Base-by-base conservation (phyloP, 768 basidiomycete genomes). In the Suillus subalutaceus region DNA sequence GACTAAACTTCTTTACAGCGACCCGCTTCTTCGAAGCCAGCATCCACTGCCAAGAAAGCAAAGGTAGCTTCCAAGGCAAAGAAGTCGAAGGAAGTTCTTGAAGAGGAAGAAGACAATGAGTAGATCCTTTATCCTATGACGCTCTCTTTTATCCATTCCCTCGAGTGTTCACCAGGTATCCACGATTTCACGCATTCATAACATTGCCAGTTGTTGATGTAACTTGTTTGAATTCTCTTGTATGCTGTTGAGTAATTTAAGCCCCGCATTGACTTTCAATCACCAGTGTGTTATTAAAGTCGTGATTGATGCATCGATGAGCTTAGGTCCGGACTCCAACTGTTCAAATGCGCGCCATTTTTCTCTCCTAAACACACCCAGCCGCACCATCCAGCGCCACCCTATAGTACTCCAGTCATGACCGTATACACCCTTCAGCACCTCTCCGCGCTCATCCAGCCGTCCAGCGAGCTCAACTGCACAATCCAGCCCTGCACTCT, bases 41-140 rank as follows among this genome's bases (percentile, higher is more conserved):
- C 83, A 30, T 78, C 84, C 3, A 69, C 76, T 20, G 77, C 81
- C 43, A 88, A 86, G 70, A 79, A 77, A 63, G 50, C 72, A 3
- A 78, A 65, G 64, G 68, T 73, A n/a, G 26, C 73, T 38, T 71
- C 77, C 41, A 72, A 79, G 52, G 65, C 64, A 40, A 79, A 78
- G 73, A 80, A 79, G 79, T 80, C 80, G 67, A 85, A 85, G 72
- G 84, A 78, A 67, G 72, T 77, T 32, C 71, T 84, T 23, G 84
- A 85, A 62, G 84, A 85, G 15, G 81, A 81, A 8, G 78, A 80
- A 43, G 82, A 68, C 7, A 77, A 77, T 41, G 78, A 79, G 46
- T 68, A 66, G 56, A 64, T 63, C 55, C 63, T n/a, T 64, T 63
- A 30, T 60, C 10, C 16, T 60, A 41, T 60, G 40, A 10, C 26